phyloP scores from a whole-genome alignment of 2,329 filamentous ascomycete species.

The Monosporascus sp. region DNA sequence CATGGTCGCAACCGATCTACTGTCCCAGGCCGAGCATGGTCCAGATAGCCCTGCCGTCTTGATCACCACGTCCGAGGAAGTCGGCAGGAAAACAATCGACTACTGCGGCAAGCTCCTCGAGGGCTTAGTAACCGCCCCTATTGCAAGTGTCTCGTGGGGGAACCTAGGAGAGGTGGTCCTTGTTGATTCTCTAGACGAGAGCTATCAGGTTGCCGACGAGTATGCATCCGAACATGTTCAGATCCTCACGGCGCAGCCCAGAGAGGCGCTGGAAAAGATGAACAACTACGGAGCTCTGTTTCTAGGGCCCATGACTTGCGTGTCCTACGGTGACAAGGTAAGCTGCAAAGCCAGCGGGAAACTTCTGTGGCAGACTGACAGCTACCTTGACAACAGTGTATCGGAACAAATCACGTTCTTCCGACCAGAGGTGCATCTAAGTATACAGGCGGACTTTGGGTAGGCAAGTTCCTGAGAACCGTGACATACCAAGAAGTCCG shows the following conservation, averaged over 20 bases:
- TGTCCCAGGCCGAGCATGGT: constrained; percentile 81
- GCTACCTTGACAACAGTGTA: constrained; percentile 30
- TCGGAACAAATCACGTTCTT: constrained; percentile 50
- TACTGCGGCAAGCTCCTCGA: constrained; percentile 32
- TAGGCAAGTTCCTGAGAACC: constrained; percentile 47
- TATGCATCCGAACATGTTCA: constrained; percentile 48
- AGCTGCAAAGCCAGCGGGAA: not conserved
- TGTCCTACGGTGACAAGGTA: constrained; percentile 49
- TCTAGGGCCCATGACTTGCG: constrained; percentile 46
- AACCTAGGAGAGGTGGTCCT: constrained; percentile 41
- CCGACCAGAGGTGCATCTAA: constrained; percentile 41
- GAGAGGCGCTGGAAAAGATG: constrained; percentile 46
- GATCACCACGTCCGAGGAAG: constrained; percentile 38
- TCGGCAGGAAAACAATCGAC: constrained; percentile 32
- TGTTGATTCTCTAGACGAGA: constrained; percentile 38
- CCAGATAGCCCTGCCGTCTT: constrained; percentile 45
- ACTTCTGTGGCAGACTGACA: too few species aligned
- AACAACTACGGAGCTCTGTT: constrained; percentile 45
- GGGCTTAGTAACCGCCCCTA: constrained; percentile 34
- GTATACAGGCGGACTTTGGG: constrained; percentile 49
- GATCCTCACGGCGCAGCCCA: constrained; percentile 39
- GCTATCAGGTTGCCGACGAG: constrained; percentile 37
- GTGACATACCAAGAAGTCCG: constrained; percentile 48
- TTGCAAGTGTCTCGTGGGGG: constrained; percentile 39
- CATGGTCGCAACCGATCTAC: constrained; percentile 89